phyloP scores from a whole-genome alignment of 1,284 basidiomycete species.

The Uromyces viciae-fabae region DNA sequence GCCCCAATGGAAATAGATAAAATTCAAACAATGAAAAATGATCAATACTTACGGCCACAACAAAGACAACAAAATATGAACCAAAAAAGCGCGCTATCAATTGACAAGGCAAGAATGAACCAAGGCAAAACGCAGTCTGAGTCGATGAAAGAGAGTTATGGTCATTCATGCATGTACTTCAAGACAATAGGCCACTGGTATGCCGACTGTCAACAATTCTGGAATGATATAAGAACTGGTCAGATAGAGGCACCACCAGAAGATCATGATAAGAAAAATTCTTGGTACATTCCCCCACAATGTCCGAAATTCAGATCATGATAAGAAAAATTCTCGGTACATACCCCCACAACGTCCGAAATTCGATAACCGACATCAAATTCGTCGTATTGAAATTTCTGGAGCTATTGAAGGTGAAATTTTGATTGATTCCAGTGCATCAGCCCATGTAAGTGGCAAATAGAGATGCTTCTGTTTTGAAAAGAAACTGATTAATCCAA shows the following conservation, averaged over 20 bases:
- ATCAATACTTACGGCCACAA: no score
- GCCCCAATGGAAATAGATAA: neutral
- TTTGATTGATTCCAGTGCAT: neutral
- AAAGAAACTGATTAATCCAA: neutral
- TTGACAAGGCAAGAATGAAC: no score
- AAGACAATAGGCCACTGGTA: neutral
- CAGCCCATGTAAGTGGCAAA: slow-evolving; percentile 7
- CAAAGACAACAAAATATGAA: no score
- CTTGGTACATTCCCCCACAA: neutral
- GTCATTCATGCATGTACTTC: no score
- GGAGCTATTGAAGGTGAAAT: neutral
- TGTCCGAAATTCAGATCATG: neutral
- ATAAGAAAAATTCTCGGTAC: neutral
- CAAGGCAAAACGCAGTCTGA: no score
- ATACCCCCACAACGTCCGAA: neutral
- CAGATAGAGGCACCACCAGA: neutral
- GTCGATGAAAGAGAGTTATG: no score
- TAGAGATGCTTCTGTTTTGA: neutral
- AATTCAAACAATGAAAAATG: no score
- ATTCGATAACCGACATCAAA: no score
- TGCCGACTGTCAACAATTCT: neutral
- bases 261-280: neutral
- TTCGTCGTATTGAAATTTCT: neutral
- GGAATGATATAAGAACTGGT: neutral
- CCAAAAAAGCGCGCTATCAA: no score